Base-by-base conservation (phyloP, 192 early-diverging fungal species). In the Diversispora epigaea region DNA sequence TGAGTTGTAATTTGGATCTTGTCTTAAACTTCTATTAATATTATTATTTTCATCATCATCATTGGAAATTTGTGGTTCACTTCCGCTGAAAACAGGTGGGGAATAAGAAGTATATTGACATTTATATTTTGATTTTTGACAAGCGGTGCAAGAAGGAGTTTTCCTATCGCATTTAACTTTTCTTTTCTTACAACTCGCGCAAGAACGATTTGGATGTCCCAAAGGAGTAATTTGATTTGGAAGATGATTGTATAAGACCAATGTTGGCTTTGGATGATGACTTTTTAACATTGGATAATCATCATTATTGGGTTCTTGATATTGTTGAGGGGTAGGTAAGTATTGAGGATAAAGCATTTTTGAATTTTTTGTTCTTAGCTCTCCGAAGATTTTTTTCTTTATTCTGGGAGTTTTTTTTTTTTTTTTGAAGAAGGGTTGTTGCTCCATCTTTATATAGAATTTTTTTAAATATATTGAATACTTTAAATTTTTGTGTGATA, bases 121-220 rank as follows among this genome's bases (percentile, higher is more conserved):
- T 17, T 47, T 12, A 41, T 49, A 21, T 54, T 75, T 75, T 15
- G 73, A 75, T 14, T 75, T 75, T 25, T 8, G 6, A 40, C 73
- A 75, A 19, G 73, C 60, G 1, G 73, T 41, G 9, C 73, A 75
- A 1, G 73, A 63, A 11, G 73, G 73, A n/a, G 50, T 55, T 7
- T 65, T 65, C 52, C 73, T 54, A 65, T 75, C 73, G 11, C 73
- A 75, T 65, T 75, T 65, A 10, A 75, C 73, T 44, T 75, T 75
- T 52, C 73, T 49, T 21, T 65, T 65, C 6, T 75, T 75, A 22
- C 61, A 75, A 12, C 39, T 44, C 0, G 25, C 58, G 11, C 73
- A 75, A 32, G 62, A 46, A 32, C 73, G 58, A 65, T 75, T 75
- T 41, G 73, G 62, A 65, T 65, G 39, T 1, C 73, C 73, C 9